These are phyloP conservation scores for Paramecium sexaurelia DNA, from an alignment of 73 alveolate species.

Conservation along the genomic window DNA sequence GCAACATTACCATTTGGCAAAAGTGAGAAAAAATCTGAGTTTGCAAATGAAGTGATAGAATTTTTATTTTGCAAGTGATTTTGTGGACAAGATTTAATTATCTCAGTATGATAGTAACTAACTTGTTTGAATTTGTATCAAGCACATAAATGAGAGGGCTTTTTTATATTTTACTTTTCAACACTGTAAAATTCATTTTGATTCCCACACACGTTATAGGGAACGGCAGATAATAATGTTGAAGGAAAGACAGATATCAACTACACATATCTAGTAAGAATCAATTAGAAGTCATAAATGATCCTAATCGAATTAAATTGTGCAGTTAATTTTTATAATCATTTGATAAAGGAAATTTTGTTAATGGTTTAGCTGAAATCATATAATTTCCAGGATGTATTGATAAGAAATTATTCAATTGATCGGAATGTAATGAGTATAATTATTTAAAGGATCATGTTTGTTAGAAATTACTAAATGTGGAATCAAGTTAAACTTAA, in stretches of 20 bases:
- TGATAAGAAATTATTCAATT: conserved; percentile 54
- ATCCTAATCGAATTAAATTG: conserved; percentile 49
- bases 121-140: conserved; percentile 70
- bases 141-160: conserved; percentile 67
- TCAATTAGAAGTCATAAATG: conserved; percentile 67
- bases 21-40: neutral
- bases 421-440: neutral
- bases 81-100: conserved; percentile 42
- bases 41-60: conserved; percentile 2
- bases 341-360: conserved; percentile 68
- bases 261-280: conserved; percentile 66
- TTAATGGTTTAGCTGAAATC: conserved; percentile 72
- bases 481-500: conserved; percentile 52
- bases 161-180: neutral
- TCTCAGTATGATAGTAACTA: conserved; percentile 69
- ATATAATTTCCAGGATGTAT: conserved; percentile 69
- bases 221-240: conserved; percentile 73
- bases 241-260: conserved; percentile 77
- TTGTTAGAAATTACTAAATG: conserved; percentile 6
- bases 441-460: neutral
- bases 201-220: conserved; percentile 55
- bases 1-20: conserved; percentile 10
- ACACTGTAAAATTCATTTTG: conserved; percentile 37
- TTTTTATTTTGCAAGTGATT: neutral
- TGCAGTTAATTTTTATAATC: conserved; percentile 56